Percentiles rank a stretch among this genome's conserved stretches.
phyloP scores from a whole-genome alignment of 2,329 filamentous ascomycete species.

The Trichoderma citrinoviride region DNA sequence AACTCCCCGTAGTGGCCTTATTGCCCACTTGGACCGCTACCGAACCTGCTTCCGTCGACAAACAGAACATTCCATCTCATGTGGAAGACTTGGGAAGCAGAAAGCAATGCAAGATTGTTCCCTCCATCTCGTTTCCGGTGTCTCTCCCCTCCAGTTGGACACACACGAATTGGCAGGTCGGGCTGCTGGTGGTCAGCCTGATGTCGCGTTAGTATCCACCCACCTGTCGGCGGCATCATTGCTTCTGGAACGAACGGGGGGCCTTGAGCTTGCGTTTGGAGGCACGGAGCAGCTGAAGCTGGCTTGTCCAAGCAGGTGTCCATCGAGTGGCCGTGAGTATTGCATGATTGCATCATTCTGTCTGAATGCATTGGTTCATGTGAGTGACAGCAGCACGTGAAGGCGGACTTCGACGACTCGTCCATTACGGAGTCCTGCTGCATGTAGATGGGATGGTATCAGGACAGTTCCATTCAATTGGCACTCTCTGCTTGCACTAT shows the following conservation, averaged over 20 bases:
- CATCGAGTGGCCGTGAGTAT: conserved; percentile 12
- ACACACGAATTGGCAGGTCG: background rate
- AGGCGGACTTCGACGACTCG: background rate
- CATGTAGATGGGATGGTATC: no score
- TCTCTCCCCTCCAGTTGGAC: background rate
- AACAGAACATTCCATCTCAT: background rate
- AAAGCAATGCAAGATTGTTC: background rate
- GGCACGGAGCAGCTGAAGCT: background rate
- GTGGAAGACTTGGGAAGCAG: background rate
- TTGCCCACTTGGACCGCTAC: conserved; percentile 8
- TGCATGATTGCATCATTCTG: conserved; percentile 1
- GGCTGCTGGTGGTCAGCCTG: background rate
- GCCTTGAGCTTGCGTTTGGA: background rate
- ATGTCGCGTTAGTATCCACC: background rate
- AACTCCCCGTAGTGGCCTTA: background rate
- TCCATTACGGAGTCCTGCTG: no score
- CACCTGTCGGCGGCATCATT: background rate
- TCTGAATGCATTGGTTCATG: background rate
- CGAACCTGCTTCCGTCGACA: conserved; percentile 5
- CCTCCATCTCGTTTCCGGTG: background rate
- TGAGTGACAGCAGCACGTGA: background rate
- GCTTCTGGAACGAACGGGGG: conserved; percentile 14
- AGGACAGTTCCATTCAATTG: no score
- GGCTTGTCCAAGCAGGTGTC: background rate
- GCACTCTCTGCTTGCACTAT: no score